Percentiles rank a stretch among this genome's conserved stretches.
These are phyloP conservation scores for Pulicaria dysenterica DNA, from an alignment of 129 eudicot genomes.

Conservation along the genomic window DNA sequence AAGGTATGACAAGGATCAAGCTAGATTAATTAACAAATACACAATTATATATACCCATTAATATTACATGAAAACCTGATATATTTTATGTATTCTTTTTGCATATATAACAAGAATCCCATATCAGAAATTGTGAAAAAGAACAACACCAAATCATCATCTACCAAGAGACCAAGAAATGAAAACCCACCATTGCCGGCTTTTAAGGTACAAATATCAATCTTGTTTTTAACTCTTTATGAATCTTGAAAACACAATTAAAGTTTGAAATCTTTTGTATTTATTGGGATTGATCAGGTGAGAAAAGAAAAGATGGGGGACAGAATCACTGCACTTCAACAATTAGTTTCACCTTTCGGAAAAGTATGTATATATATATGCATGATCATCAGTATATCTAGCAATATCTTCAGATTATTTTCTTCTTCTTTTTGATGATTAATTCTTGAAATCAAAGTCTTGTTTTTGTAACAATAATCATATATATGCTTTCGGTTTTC, in stretches of 20 bases:
- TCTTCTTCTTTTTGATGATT: conserved; percentile 32
- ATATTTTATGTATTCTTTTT: conserved; percentile 34
- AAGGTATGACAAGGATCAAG: conserved; percentile 53
- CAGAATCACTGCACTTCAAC: conserved; percentile 99
- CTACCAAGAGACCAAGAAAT: conserved; percentile 79
- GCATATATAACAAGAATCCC: conserved; percentile 44
- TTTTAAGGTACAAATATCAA: conserved; percentile 61
- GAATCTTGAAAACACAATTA: conserved; percentile 31
- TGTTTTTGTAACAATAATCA: conserved; percentile 17
- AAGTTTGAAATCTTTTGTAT: conserved; percentile 25
- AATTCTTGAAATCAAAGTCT: conserved; percentile 34
- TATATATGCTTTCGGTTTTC: background rate
- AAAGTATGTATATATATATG: conserved; percentile 53
- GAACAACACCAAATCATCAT: conserved; percentile 49
- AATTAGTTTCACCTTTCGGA: conserved; percentile 99
- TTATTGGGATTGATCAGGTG: conserved; percentile 60
- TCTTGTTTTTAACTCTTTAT: conserved; percentile 27
- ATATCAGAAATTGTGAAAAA: conserved; percentile 51
- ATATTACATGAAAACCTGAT: conserved; percentile 23
- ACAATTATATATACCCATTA: conserved; percentile 1
- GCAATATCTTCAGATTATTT: conserved; percentile 19
- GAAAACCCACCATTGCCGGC: conserved; percentile 92
- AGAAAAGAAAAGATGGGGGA: conserved; percentile 99
- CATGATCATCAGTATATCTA: conserved; percentile 29
- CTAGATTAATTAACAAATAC: background rate